phyloP scores from a whole-genome alignment of 352 stramenopile species.

The Globisporangium acanthophoron region DNA sequence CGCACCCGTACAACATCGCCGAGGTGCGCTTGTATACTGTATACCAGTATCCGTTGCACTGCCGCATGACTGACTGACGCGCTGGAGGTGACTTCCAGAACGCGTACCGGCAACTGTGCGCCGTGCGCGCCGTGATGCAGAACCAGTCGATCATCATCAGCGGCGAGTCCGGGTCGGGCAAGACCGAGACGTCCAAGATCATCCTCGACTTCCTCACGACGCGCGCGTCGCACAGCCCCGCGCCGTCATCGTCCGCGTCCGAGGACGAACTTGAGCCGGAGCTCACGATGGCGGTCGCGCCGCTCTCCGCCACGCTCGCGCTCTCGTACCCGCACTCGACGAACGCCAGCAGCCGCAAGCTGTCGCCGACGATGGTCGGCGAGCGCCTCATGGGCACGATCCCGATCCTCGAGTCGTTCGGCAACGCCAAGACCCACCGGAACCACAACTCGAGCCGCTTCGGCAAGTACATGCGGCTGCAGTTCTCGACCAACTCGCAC shows the following conservation, averaged over 20 bases:
- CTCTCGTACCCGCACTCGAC: conserved; percentile 72
- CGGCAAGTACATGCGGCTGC: conserved; percentile 88
- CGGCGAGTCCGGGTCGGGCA: conserved; percentile 91
- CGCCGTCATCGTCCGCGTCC: conserved; percentile 36
- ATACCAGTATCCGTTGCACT: neutral
- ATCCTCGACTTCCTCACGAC: conserved; percentile 84
- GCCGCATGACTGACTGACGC: neutral
- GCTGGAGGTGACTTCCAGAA: conserved; percentile 15
- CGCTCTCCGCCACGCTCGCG: conserved; percentile 40
- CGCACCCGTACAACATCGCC: conserved; percentile 83
- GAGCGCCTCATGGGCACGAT: conserved; percentile 84
- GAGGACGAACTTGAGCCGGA: conserved; percentile 64
- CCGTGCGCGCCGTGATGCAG: conserved; percentile 78
- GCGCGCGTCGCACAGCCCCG: conserved; percentile 44
- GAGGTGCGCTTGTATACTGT: conserved; percentile 18
- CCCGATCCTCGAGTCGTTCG: conserved; percentile 90
- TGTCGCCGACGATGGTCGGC: conserved; percentile 63
- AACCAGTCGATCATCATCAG: conserved; percentile 95
- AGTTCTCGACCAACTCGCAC: conserved; percentile 62
- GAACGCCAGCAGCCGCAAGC: conserved; percentile 36
- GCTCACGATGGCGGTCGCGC: conserved; percentile 39
- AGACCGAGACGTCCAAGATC: conserved; percentile 96
- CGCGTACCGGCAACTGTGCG: conserved; percentile 78
- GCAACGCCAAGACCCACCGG: conserved; percentile 84
- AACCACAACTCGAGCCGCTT: conserved; percentile 92